A percentile compares a stretch with the other conserved stretches of the same genome.
These are phyloP conservation scores for Eruca vesicaria DNA, from an alignment of 441 rosid genomes.

Conservation along the genomic window DNA sequence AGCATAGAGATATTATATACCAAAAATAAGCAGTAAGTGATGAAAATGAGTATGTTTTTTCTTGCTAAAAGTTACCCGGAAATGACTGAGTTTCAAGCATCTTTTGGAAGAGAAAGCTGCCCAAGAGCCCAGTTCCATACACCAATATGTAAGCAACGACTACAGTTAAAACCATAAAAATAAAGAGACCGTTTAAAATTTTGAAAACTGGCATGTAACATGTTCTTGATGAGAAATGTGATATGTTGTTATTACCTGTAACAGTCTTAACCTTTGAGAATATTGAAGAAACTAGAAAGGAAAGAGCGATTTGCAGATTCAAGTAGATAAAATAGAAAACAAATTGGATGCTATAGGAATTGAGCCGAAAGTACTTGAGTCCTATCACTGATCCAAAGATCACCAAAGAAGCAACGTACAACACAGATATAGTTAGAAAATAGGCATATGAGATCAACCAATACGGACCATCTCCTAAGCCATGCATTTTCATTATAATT, in stretches of 20 bases:
- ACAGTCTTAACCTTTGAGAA: slow-evolving; percentile 83
- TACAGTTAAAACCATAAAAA: slow-evolving; percentile 34
- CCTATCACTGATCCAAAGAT: slow-evolving; percentile 75
- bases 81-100: slow-evolving; percentile 64
- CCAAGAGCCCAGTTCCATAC: slow-evolving; percentile 85
- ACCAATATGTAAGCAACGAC: slow-evolving; percentile 72
- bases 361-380: slow-evolving; percentile 67
- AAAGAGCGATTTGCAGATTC: slow-evolving; percentile 79
- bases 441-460: slow-evolving; percentile 93
- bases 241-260: slow-evolving; percentile 53
- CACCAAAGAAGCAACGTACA: slow-evolving; percentile 73
- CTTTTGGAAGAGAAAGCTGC: slow-evolving; percentile 58
- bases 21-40: neutral
- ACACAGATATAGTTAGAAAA: slow-evolving; percentile 62
- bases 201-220: neutral
- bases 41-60: neutral
- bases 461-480: slow-evolving; percentile 94
- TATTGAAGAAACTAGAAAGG: slow-evolving; percentile 68
- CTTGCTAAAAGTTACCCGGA: slow-evolving; percentile 48
- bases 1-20: neutral
- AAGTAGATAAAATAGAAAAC: slow-evolving; percentile 71
- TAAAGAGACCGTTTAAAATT: neutral
- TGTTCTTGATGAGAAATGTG: slow-evolving; percentile 10
- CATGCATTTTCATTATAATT: slow-evolving; percentile 99
- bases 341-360: slow-evolving; percentile 72